phyloP scores from a whole-genome alignment of 257 asterid genomes.

The Anisodus tanguticus region DNA sequence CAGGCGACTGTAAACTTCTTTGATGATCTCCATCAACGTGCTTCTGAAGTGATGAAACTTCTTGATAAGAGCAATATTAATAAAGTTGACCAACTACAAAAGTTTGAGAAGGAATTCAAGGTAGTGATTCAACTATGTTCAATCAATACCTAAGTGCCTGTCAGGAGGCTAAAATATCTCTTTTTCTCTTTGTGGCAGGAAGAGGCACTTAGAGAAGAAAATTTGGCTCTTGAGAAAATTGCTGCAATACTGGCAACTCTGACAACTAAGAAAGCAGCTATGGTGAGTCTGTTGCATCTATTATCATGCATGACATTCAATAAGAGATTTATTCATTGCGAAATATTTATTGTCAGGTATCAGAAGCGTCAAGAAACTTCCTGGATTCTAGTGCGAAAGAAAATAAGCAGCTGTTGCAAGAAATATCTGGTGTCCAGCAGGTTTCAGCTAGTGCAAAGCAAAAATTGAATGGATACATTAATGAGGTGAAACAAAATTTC shows the following conservation, averaged over 20 bases:
- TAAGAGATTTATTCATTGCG: background rate
- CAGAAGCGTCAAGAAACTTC: conserved; percentile 62
- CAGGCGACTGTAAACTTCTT: conserved; percentile 65
- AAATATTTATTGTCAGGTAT: conserved; percentile 52
- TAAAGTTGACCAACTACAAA: conserved; percentile 53
- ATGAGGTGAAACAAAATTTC: conserved; percentile 54
- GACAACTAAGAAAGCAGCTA: conserved; percentile 56
- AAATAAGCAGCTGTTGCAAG: conserved; percentile 54
- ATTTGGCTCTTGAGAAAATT: conserved; percentile 64
- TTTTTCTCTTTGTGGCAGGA: conserved; percentile 53
- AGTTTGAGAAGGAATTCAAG: conserved; percentile 70
- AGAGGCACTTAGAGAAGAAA: conserved; percentile 70
- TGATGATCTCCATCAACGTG: conserved; percentile 56
- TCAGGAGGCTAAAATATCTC: conserved; percentile 4
- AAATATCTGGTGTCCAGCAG: conserved; percentile 59
- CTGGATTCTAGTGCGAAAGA: conserved; percentile 59
- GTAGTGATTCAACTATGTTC: conserved; percentile 34
- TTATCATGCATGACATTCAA: background rate
- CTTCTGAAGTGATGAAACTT: conserved; percentile 61
- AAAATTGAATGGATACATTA: conserved; percentile 55
- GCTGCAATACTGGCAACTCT: conserved; percentile 63
- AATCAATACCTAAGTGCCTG: background rate
- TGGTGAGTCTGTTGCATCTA: conserved; percentile 47
- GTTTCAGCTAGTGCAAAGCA: conserved; percentile 53
- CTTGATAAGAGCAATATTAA: conserved; percentile 58